These are phyloP conservation scores for Suillus discolor DNA, from an alignment of 768 basidiomycete genomes.

Conservation along the genomic window DNA sequence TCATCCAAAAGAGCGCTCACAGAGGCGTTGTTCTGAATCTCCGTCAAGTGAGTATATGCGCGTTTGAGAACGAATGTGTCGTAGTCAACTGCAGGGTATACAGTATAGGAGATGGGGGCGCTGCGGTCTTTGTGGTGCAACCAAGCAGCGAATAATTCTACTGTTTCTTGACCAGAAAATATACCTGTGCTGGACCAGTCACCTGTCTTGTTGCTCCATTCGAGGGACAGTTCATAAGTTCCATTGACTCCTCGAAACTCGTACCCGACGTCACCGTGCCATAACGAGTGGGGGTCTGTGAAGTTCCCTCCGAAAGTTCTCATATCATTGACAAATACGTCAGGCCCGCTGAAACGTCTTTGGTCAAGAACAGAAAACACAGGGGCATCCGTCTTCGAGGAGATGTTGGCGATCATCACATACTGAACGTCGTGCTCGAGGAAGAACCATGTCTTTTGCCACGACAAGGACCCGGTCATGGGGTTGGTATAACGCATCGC, in stretches of 20 bases:
- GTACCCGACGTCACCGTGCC: conserved; percentile 73
- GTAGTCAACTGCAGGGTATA: conserved; percentile 52
- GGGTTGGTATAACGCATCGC: conserved; percentile 76
- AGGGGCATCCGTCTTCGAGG: conserved; percentile 45
- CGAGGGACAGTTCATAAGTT: conserved; percentile 35
- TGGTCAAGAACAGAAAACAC: conserved; percentile 73
- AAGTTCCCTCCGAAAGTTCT: conserved; percentile 7
- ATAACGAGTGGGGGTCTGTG: conserved; percentile 42
- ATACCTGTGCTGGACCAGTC: conserved; percentile 66
- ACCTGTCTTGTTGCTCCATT: conserved; percentile 53
- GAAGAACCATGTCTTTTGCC: conserved; percentile 79
- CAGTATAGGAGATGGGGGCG: conserved; percentile 51
- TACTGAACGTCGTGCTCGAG: conserved; percentile 62
- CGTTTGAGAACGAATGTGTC: conserved; percentile 43
- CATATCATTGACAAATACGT: conserved; percentile 45
- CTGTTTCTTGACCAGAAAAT: conserved; percentile 57
- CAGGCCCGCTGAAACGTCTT: conserved; percentile 42
- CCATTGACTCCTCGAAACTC: conserved; percentile 38
- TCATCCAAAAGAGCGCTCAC: conserved; percentile 56
- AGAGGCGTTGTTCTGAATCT: conserved; percentile 47
- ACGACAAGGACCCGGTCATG: conserved; percentile 51
- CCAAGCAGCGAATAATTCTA: conserved; percentile 69
- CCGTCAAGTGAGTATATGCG: conserved; percentile 31
- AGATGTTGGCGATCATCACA: conserved; percentile 58
- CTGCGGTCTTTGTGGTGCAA: conserved; percentile 44